Conservation (phyloP, 2,329 filamentous ascomycete genomes). For the Penicillium sclerotiorum region DNA sequence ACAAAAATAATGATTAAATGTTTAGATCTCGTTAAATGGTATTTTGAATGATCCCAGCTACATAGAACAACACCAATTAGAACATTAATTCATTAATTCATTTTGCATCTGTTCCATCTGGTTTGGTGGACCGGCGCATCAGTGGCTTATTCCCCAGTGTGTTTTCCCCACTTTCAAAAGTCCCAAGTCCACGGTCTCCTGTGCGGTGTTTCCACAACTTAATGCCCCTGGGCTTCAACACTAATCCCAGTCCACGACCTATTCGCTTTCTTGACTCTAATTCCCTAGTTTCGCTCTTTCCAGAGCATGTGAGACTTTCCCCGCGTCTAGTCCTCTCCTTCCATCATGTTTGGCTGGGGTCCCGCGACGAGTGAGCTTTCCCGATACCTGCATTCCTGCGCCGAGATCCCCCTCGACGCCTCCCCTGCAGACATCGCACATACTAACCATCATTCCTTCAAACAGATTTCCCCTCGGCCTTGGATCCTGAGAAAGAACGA, state of each 20-base stretch:
- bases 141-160: background rate
- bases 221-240: background rate
- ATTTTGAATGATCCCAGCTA: too few species aligned
- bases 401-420: constrained; percentile 1
- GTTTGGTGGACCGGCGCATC: too few species aligned
- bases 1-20: too few species aligned
- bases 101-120: too few species aligned
- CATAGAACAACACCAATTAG: too few species aligned
- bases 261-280: background rate
- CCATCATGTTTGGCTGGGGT: constrained; percentile 38
- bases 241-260: background rate
- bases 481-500: constrained; percentile 47
- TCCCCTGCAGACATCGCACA: background rate
- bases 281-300: background rate
- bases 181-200: constrained; percentile 3
- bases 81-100: too few species aligned
- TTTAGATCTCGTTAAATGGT: too few species aligned
- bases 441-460: background rate
- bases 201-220: constrained; percentile 2
- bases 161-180: constrained; percentile 13
- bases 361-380: constrained; percentile 33
- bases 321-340: background rate
- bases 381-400: background rate
- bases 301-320: constrained; percentile 6
- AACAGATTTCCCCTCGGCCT: constrained; percentile 35